Evolutionary conservation across 148 eudicot species (phyloP), one percentile per base, ranked within the genome.

Genomic region (Silene conica): DNA sequence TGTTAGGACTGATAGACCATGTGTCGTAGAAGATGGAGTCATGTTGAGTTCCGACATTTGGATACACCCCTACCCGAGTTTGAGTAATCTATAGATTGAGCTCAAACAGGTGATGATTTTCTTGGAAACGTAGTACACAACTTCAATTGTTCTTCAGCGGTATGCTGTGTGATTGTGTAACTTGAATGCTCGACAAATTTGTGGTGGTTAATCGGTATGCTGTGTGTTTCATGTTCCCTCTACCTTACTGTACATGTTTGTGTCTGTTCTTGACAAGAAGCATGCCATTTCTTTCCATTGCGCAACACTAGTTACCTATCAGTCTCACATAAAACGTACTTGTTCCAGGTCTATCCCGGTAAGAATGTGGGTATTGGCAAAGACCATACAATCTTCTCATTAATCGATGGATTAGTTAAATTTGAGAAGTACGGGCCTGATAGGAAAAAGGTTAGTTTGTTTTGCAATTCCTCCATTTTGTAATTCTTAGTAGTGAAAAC

Each of bases 401-500:
- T 94, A 73, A 94, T 94, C 55, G 98, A 94, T 77, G 97, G 97
- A 63, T 56, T 94, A 63, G 98, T 94, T 77, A 92, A 94, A 65
- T 94, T 94, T 62, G 98, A 92, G 81, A 92, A 89, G 90, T 94
- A 74, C 67, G 98, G 98, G 18, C 96, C 96, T 61, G 98, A 94
- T 73, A 92, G 72, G 84, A 94, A 94, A 68, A 87, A 92, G 98
- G 96, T 89, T 57, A 38, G 73, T 74, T 69, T 25, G 22, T 14
- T 56, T 69, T 62, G 55, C 15, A 21, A 20, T 61, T 38, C 25
- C 55, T 66, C 55, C 2, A 21, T 28, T 25, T 50, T 61, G n/a
- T 22, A 46, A 13, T 11, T 14, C 14, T 38, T 31, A 1, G 2
- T 4, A 20, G 26, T 48, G 18, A 20, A 65, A 8, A 21, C 25